Percentiles rank a stretch among this genome's conserved stretches.
Evolutionary conservation across 306 rosid genomes (phyloP).

Genomic region (Carpinus fangiana): DNA sequence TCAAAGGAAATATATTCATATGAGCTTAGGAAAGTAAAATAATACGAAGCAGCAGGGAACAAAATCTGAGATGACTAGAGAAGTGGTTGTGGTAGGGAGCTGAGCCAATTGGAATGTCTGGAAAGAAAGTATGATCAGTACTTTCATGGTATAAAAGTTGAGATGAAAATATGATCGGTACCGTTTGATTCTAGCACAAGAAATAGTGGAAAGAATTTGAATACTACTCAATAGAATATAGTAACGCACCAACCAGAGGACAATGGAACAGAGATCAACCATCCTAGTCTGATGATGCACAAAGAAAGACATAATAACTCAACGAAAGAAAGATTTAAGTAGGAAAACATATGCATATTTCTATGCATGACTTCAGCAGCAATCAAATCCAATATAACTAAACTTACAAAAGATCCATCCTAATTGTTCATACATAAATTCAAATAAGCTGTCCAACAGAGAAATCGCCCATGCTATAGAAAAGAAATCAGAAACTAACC

Average conservation of each 20-base stretch:
- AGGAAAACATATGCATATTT: neutral
- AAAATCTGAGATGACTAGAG: neutral
- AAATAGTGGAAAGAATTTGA: neutral
- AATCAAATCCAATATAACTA: neutral
- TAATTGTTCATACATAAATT: neutral
- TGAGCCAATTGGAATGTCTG: neutral
- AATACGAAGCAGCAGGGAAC: neutral
- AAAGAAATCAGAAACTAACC: constrained; percentile 41
- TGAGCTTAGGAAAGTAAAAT: neutral
- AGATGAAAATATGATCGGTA: neutral
- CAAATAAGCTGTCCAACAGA: neutral
- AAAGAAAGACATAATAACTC: neutral
- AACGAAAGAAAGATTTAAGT: neutral
- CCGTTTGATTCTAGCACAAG: neutral
- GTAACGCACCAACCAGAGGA: neutral
- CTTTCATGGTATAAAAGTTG: neutral
- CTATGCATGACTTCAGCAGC: neutral
- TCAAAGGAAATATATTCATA: neutral
- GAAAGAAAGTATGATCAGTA: too few relatives aligned
- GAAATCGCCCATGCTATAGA: neutral
- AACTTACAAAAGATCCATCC: neutral
- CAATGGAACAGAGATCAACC: neutral
- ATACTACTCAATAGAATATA: neutral
- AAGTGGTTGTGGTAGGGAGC: neutral
- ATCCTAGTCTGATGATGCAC: neutral